Evolutionary conservation across 768 basidiomycete genomes (phyloP).

Genomic region (Boletus vinaceobasis): DNA sequence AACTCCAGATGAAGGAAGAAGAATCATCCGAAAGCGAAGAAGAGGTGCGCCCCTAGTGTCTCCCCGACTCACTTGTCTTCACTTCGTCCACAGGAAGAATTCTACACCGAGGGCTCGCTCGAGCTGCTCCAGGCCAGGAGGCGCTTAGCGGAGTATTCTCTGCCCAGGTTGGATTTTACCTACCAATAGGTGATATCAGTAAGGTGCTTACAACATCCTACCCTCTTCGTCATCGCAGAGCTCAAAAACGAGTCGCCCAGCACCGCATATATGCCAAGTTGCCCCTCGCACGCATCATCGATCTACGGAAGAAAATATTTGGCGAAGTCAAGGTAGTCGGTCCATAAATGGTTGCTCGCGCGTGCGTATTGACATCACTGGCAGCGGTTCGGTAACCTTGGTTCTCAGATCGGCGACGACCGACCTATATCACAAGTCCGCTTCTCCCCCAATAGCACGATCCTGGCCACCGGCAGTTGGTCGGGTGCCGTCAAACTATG

Average conservation of each 20-base stretch:
- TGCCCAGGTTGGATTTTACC: conserved; percentile 85
- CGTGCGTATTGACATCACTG: background rate
- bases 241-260: conserved; percentile 89
- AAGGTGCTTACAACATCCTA: conserved; percentile 74
- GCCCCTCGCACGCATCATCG: conserved; percentile 85
- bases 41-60: conserved; percentile 46
- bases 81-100: conserved; percentile 66
- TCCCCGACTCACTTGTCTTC: background rate
- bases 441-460: conserved; percentile 87
- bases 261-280: conserved; percentile 88
- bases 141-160: conserved; percentile 87
- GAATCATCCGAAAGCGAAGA: conserved; percentile 70
- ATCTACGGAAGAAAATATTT: conserved; percentile 89
- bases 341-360: background rate
- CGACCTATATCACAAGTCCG: conserved; percentile 91
- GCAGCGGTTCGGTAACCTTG: conserved; percentile 87
- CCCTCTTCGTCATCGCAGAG: conserved; percentile 61
- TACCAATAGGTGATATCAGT: conserved; percentile 48
- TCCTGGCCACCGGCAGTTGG: conserved; percentile 94
- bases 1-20: conserved; percentile 69
- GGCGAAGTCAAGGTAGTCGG: conserved; percentile 77
- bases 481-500: conserved; percentile 92
- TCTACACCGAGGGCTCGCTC: conserved; percentile 88
- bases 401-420: conserved; percentile 97
- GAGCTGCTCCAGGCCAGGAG: conserved; percentile 84